Base-by-base conservation (phyloP, 1,139 yeast species). In the Chernovozyma aurita region DNA sequence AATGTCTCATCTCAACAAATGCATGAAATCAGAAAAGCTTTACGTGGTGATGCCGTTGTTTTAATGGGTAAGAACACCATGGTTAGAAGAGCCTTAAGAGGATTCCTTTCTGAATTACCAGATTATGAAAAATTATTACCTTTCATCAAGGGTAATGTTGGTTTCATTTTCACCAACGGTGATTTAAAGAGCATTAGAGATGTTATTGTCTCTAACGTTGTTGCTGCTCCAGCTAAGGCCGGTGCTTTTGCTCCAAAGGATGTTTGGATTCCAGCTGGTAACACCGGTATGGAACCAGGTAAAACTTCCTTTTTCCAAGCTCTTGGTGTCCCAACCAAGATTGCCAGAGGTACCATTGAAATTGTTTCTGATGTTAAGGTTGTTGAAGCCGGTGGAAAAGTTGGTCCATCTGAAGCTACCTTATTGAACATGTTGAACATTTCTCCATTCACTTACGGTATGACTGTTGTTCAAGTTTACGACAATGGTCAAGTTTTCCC, bases 271-370 rank as follows among this genome's bases (percentile, higher is more conserved):
- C 95, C 95, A 70, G 97, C 97, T 59, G 95, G 95, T 75, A 94
- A 92, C 96, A 92, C 99, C 59, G 97, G 98, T 85, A 90, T 94
- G 96, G 98, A 92, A 78, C 99, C 99, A 73, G 97, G 97, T 83
- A 92, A 92, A 88, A 92, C 99, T 65, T 92, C 98, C 68, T 92
- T 92, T 95, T 92, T 92, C 97, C 99, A 92, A 83, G 98, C 99
- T 68, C 84, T 92, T 64, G 97, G 97, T 86, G 97, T 92, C 65
- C 98, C 98, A 81, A 92, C 99, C 86, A 92, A 92, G 94, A 92
- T 92, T 88, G 94, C 96, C 75, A 90, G 99, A 85, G 99, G 99
- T 92, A 87, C 96, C 75, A 92, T 92, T 84, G 99, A 92, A 78
- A 92, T 92, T 75, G 90, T 87, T 71, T 75, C 85, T 58, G 98